Percentiles rank a stretch among this genome's conserved stretches.
Evolutionary conservation across 495 filamentous ascomycete genomes (phyloP).

Genomic region (Penicillium desertorum): DNA sequence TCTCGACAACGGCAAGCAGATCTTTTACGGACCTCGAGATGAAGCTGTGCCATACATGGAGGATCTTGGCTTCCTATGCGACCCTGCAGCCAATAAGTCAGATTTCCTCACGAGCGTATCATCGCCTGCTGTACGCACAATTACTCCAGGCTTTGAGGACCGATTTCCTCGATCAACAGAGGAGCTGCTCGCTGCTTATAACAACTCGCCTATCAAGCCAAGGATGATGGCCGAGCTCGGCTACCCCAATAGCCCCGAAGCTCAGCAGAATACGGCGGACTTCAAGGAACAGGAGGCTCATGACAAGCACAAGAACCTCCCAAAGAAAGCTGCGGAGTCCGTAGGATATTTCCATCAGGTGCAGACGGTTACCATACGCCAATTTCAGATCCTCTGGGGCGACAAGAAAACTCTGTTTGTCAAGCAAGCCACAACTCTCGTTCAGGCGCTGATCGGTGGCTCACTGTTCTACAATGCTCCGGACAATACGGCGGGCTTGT

Average conservation of each 20-base stretch:
- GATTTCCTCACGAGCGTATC: constrained; percentile 64
- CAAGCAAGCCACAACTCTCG: constrained; percentile 45
- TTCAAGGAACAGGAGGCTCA: constrained; percentile 44
- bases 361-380: constrained; percentile 48
- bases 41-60: constrained; percentile 60
- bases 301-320: constrained; percentile 33
- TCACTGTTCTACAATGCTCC: constrained; percentile 38
- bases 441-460: constrained; percentile 36
- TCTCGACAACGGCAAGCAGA: constrained; percentile 61
- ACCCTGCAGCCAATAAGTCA: constrained; percentile 49
- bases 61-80: constrained; percentile 57
- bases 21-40: constrained; percentile 59
- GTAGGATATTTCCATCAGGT: constrained; percentile 41
- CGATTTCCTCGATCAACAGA: constrained; percentile 42
- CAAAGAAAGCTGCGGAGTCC: too few relatives aligned
- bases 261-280: constrained; percentile 37
- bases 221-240: constrained; percentile 43
- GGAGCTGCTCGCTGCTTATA: constrained; percentile 33
- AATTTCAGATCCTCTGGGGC: constrained; percentile 54
- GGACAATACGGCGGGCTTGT: constrained; percentile 38
- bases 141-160: constrained; percentile 40
- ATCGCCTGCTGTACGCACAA: constrained; percentile 53
- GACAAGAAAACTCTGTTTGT: constrained; percentile 56
- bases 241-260: constrained; percentile 40
- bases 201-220: constrained; percentile 29